Percentiles rank a stretch among this genome's conserved stretches.
Conservation (phyloP, 495 filamentous ascomycete species). For the Hypoxylon fragiforme region DNA sequence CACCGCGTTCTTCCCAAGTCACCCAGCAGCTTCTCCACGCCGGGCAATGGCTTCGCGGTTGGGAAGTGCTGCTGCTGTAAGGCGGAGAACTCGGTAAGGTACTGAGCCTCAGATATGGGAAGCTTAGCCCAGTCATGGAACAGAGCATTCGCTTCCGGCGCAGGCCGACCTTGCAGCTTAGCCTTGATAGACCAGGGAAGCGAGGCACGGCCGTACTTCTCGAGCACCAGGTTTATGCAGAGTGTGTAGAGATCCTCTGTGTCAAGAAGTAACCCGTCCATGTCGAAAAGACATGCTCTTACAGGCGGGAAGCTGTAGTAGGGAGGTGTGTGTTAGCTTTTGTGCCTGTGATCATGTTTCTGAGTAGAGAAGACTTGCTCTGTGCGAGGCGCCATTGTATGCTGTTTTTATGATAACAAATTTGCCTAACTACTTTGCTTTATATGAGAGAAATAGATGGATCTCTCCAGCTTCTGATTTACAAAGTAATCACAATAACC, state of each 20-base stretch:
- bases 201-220: conserved; percentile 66
- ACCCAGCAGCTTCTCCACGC: conserved; percentile 69
- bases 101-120: conserved; percentile 70
- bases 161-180: conserved; percentile 88
- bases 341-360: background rate
- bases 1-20: conserved; percentile 52
- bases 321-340: conserved; percentile 21
- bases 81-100: conserved; percentile 55
- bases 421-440: no score
- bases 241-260: conserved; percentile 90
- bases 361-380: conserved; percentile 39
- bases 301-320: conserved; percentile 71
- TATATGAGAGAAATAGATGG: background rate
- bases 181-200: conserved; percentile 96
- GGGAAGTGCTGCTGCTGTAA: conserved; percentile 76
- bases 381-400: conserved; percentile 45
- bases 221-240: conserved; percentile 79
- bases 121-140: conserved; percentile 81
- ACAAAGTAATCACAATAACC: no score
- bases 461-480: no score
- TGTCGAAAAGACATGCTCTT: conserved; percentile 95
- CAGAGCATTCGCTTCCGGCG: conserved; percentile 59
- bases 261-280: conserved; percentile 95
- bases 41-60: conserved; percentile 72
- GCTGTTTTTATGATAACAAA: background rate